phyloP scores from a whole-genome alignment of 1,139 yeast species.

The Candida glucosophila region DNA sequence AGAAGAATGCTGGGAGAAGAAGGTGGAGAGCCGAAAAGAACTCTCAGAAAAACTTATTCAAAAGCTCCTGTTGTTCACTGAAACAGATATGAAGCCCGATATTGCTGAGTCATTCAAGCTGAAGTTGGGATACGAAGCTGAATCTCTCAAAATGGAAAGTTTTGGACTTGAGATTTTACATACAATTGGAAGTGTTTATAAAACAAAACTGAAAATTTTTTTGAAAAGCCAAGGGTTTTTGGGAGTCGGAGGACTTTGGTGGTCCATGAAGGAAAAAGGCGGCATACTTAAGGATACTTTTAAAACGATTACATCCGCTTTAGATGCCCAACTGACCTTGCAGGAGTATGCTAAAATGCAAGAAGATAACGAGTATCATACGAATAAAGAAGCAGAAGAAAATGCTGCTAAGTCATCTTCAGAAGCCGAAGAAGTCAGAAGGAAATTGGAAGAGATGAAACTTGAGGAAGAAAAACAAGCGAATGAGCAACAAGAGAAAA shows the following conservation, averaged over 20 bases:
- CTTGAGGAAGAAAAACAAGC: slow-evolving; percentile 6
- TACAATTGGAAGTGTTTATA: slow-evolving; percentile 73
- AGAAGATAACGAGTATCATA: slow-evolving; percentile 47
- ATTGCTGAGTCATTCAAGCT: slow-evolving; percentile 61
- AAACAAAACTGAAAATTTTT: slow-evolving; percentile 54
- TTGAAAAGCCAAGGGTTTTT: slow-evolving; percentile 60
- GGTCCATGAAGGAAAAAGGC: slow-evolving; percentile 80
- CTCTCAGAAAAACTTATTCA: slow-evolving; percentile 58
- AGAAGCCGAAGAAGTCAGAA: slow-evolving; percentile 10
- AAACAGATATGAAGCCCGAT: slow-evolving; percentile 65
- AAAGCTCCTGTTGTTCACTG: slow-evolving; percentile 70
- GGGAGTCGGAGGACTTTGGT: slow-evolving; percentile 81
- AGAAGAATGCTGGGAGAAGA: slow-evolving; percentile 64
- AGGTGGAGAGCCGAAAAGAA: slow-evolving; percentile 62
- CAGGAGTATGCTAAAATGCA: slow-evolving; percentile 71
- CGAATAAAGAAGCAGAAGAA: slow-evolving; percentile 30
- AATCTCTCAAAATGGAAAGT: slow-evolving; percentile 83
- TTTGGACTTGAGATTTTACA: slow-evolving; percentile 89
- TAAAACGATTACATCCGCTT: slow-evolving; percentile 74
- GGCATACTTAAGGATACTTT: slow-evolving; percentile 79
- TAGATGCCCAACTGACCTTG: slow-evolving; percentile 86
- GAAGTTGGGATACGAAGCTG: slow-evolving; percentile 77
- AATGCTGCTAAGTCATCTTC: slow-evolving; percentile 9
- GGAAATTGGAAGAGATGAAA: slow-evolving; percentile 13
- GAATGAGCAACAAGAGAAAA: slow-evolving; percentile 3